Evolutionary conservation across 2,329 filamentous ascomycete genomes (phyloP), one percentile per base, ranked within the genome.

Genomic region (Metarhizium album): DNA sequence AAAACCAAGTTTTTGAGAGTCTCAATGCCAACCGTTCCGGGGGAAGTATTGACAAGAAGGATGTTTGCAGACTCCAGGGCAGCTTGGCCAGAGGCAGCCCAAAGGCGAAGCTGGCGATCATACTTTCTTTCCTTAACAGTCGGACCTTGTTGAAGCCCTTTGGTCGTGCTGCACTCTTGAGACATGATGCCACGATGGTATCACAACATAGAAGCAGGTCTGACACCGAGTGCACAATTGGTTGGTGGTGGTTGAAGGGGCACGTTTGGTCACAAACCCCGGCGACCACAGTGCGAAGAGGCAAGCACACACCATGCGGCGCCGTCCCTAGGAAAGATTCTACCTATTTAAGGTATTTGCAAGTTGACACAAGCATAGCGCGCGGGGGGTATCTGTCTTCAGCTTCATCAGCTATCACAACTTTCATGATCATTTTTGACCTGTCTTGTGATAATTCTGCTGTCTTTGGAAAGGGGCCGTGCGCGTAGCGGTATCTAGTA

Each of bases 1-100:
- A 98, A 73, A 3, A 98, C 87, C n/a, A 98, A 80, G 64, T 98
- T 98, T 75, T 98, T 98, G 54, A 98, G 77, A 0, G 90, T 84
- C 68, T 98, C 93, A 13, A 94, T 78, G 14, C 90, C 93, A 33
- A 90, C 87, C 2, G 90, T 87, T 9, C 91, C 91, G n/a, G 85
- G 71, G 2, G 89, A 86, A 1, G 86, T 87, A 68, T 95, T 96
- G 54, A 98, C 73, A 4, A 98, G 77, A 13, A 97, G 79, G n/a
- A 98, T 84, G 58, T 94, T 87, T 22, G 93, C 87, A 51, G 89
- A 82, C 67, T 98, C 94, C 2, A 98, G 76, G 16, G 90, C 91
- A 58, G 85, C 79, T 66, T 98, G 93, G 18, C 93, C 93, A 47
- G 82, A 88, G 42, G 91, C 90, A 54, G 90, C 94, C 93, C 93